Conservation (phyloP, 495 filamentous ascomycete species). For the Aspergillus incahuasiensis region DNA sequence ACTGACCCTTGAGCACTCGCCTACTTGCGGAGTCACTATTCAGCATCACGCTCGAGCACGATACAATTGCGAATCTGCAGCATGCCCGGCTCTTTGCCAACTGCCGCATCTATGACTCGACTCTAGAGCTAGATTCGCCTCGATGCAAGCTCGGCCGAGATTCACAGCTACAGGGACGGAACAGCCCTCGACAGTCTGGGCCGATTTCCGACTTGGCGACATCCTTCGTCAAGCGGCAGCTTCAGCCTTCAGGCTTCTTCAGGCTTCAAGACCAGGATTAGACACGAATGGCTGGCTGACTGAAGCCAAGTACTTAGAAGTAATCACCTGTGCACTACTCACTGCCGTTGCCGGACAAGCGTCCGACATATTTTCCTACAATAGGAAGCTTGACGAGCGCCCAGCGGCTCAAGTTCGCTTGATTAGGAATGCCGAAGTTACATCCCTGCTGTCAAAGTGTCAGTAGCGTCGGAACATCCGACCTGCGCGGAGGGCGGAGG, state of each 20-base stretch:
- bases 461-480: neutral
- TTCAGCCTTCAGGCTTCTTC: neutral
- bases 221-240: neutral
- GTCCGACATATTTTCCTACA: neutral
- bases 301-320: too few species aligned
- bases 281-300: neutral
- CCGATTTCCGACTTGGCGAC: slow-evolving; percentile 5
- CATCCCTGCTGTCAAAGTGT: neutral
- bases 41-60: neutral
- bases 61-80: slow-evolving; percentile 1
- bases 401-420: neutral
- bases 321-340: too few species aligned
- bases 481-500: neutral
- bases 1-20: neutral
- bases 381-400: neutral
- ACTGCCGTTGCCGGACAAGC: too few species aligned
- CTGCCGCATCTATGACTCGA: neutral
- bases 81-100: neutral
- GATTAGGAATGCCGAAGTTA: neutral
- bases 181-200: neutral
- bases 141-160: neutral
- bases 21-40: neutral
- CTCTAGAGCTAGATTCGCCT: neutral
- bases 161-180: neutral
- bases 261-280: neutral